These are phyloP conservation scores for Murraya koenigii DNA, from an alignment of 345 rosid genomes.

Conservation along the genomic window DNA sequence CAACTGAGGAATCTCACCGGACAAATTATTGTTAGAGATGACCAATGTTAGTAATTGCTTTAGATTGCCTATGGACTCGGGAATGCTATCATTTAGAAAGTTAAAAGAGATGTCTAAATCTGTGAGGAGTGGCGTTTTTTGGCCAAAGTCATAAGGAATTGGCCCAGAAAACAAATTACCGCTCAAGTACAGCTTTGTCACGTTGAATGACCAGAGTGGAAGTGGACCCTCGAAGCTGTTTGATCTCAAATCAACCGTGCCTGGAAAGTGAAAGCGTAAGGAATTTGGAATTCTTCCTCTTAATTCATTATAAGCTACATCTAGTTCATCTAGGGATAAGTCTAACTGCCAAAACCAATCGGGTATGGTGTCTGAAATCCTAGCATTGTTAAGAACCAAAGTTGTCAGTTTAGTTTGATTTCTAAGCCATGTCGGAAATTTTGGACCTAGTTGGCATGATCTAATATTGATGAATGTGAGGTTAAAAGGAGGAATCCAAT, in stretches of 20 bases:
- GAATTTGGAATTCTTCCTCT: slow-evolving; percentile 16
- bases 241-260: slow-evolving; percentile 20
- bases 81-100: slow-evolving; percentile 18
- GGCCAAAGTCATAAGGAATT: slow-evolving; percentile 7
- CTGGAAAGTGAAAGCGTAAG: neutral
- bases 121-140: neutral
- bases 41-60: neutral
- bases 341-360: slow-evolving; percentile 32
- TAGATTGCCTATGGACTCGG: slow-evolving; percentile 14
- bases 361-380: slow-evolving; percentile 25
- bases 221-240: slow-evolving; percentile 21
- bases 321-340: neutral
- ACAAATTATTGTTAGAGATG: slow-evolving; percentile 14
- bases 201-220: slow-evolving; percentile 16
- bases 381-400: slow-evolving; percentile 16
- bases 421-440: slow-evolving; percentile 38
- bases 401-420: slow-evolving; percentile 16
- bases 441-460: slow-evolving; percentile 30
- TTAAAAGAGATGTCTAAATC: slow-evolving; percentile 18
- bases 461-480: slow-evolving; percentile 18
- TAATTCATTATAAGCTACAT: slow-evolving; percentile 14
- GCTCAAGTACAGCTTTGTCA: slow-evolving; percentile 5
- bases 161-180: slow-evolving; percentile 18
- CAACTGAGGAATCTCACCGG: slow-evolving; percentile 13
- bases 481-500: slow-evolving; percentile 37